Conservation (phyloP, 805 yeast genomes). For the Pichia manshurica region DNA sequence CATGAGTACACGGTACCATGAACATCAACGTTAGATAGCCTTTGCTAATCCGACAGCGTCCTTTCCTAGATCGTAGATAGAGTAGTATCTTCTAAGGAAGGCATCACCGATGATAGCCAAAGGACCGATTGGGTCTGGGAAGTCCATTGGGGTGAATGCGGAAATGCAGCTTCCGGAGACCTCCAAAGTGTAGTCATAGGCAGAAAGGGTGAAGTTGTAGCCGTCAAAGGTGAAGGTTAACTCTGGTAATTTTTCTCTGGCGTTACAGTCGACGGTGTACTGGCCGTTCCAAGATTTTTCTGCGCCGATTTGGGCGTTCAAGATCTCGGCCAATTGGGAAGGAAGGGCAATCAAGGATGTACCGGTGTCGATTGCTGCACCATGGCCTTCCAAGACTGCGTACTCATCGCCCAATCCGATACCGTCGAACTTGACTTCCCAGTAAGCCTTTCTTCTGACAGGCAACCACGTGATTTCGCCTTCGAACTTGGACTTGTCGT, state of each 20-base stretch:
- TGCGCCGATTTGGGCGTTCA: constrained; percentile 95
- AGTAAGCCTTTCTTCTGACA: constrained; percentile 98
- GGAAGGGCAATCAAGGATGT: constrained; percentile 95
- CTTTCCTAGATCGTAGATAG: constrained; percentile 84
- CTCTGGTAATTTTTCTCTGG: constrained; percentile 82
- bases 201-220: constrained; percentile 80
- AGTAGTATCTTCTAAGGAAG: constrained; percentile 91
- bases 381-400: constrained; percentile 74
- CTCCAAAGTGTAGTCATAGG: constrained; percentile 92
- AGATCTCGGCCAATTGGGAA: constrained; percentile 89
- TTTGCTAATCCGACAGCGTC: constrained; percentile 93
- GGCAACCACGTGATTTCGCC: constrained; percentile 96
- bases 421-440: constrained; percentile 95
- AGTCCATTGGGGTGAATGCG: constrained; percentile 94
- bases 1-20: too few species aligned
- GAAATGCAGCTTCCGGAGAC: constrained; percentile 94
- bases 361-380: constrained; percentile 99
- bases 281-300: constrained; percentile 97
- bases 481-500: constrained; percentile 64
- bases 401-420: constrained; percentile 88
- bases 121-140: constrained; percentile 96
- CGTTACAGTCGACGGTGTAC: constrained; percentile 85
- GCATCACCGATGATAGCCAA: constrained; percentile 96
- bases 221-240: constrained; percentile 87
- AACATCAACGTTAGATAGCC: constrained; percentile 53